Conservation (phyloP, 805 yeast genomes). For the Lipomyces japonicus region DNA sequence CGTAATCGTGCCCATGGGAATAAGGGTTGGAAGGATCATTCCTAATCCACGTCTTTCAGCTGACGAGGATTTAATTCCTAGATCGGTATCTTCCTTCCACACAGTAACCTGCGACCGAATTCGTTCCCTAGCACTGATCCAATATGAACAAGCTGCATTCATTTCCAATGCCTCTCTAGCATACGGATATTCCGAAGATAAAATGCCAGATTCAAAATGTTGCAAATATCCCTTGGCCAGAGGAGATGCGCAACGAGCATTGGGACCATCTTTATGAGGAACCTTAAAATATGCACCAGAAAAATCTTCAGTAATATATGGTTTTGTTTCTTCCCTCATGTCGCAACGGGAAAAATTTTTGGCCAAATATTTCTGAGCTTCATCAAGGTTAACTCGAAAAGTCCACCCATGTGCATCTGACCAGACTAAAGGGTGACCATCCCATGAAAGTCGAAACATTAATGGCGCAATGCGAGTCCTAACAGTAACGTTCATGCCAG, state of each 20-base stretch:
- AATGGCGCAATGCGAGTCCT: constrained; percentile 74
- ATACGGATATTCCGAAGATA: constrained; percentile 64
- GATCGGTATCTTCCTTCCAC: constrained; percentile 39
- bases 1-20: constrained; percentile 95
- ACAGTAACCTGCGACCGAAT: constrained; percentile 84
- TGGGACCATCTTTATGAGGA: constrained; percentile 85
- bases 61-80: constrained; percentile 20
- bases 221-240: constrained; percentile 71
- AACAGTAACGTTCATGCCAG: constrained; percentile 58
- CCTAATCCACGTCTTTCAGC: constrained; percentile 46
- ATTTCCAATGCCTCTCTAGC: constrained; percentile 77
- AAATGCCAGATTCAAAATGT: constrained; percentile 66
- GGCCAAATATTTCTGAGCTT: constrained; percentile 35
- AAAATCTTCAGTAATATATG: constrained; percentile 35
- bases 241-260: constrained; percentile 65
- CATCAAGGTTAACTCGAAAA: constrained; percentile 51
- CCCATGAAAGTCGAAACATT: constrained; percentile 77
- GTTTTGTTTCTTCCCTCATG: constrained; percentile 23
- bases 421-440: constrained; percentile 79
- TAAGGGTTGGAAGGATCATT: constrained; percentile 74
- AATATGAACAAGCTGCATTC: constrained; percentile 78
- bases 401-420: constrained; percentile 82
- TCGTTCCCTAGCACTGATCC: constrained; percentile 88
- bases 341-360: constrained; percentile 40
- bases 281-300: constrained; percentile 53